Conservation (phyloP, 495 filamentous ascomycete species). For the Trypethelium eluteriae region DNA sequence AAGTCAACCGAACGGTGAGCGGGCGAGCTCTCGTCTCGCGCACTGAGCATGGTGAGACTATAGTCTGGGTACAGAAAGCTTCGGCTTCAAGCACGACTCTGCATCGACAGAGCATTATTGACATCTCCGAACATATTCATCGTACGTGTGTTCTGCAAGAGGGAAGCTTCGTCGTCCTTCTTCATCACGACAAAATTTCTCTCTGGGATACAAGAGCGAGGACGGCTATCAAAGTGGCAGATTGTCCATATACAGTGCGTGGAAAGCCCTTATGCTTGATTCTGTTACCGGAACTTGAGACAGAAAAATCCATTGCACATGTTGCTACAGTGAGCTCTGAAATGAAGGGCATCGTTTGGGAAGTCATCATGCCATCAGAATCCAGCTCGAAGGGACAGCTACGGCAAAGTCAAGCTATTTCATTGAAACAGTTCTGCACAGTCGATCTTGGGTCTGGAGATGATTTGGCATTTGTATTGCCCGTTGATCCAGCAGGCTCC, state of each 20-base stretch:
- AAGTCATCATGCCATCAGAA: conserved; percentile 50
- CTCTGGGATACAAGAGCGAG: conserved; percentile 68
- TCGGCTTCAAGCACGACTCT: conserved; percentile 46
- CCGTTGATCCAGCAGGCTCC: conserved; percentile 83
- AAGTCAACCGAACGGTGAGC: conserved; percentile 73
- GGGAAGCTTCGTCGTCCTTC: conserved; percentile 70
- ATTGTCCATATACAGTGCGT: conserved; percentile 50
- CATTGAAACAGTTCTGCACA: conserved; percentile 57
- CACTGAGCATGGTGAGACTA: conserved; percentile 67
- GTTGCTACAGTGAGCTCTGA: conserved; percentile 77
- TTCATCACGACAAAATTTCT: conserved; percentile 67
- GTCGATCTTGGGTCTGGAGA: conserved; percentile 67
- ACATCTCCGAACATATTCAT: conserved; percentile 67
- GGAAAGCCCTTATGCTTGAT: conserved; percentile 80
- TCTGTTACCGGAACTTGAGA: conserved; percentile 58
- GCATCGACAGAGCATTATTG: conserved; percentile 60
- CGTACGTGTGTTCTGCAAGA: conserved; percentile 68
- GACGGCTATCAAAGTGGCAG: conserved; percentile 49
- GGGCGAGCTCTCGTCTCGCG: conserved; percentile 75
- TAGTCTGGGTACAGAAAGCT: conserved; percentile 69
- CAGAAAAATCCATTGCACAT: conserved; percentile 46
- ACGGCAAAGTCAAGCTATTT: conserved; percentile 25
- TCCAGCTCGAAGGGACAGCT: background rate
- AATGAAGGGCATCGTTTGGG: conserved; percentile 80
- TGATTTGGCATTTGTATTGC: conserved; percentile 73